phyloP scores from a whole-genome alignment of 2,329 filamentous ascomycete species.

The Trichoderma citrinoviride region DNA sequence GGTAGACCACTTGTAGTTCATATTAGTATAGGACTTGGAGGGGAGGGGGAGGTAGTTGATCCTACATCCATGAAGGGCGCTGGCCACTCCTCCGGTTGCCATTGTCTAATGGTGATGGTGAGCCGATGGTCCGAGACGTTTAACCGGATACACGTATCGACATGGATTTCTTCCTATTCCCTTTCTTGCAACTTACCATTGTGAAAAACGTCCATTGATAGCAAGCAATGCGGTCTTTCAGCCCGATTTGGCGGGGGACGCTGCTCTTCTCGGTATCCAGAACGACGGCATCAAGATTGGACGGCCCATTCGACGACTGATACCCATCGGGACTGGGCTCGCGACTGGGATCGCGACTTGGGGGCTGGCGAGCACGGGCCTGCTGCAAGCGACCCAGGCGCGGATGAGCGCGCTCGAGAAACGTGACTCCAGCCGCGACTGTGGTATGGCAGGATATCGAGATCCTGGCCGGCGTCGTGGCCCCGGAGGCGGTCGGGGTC shows the following conservation, averaged over 20 bases:
- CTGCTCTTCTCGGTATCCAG: background rate
- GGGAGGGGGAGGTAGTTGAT: background rate
- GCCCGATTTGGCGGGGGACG: conserved; percentile 37
- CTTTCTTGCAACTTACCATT: conserved; percentile 31
- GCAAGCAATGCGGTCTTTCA: conserved; percentile 52
- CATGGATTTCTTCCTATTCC: background rate
- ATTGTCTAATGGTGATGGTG: conserved; percentile 31
- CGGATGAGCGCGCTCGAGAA: background rate
- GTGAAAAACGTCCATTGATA: conserved; percentile 77
- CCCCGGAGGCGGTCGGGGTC: conserved; percentile 18
- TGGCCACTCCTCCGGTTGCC: conserved; percentile 57
- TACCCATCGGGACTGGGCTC: background rate
- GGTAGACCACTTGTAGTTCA: conserved; percentile 9
- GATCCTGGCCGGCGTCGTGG: conserved; percentile 5
- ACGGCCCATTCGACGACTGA: background rate
- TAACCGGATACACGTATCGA: background rate
- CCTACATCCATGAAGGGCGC: conserved; percentile 43
- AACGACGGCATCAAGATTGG: conserved; percentile 8
- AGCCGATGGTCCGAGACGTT: background rate
- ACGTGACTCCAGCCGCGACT: background rate
- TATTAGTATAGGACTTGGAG: background rate
- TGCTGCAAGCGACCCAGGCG: background rate
- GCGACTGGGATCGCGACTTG: background rate
- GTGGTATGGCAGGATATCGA: conserved; percentile 8
- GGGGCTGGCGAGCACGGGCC: background rate